phyloP scores from a whole-genome alignment of 495 filamentous ascomycete species.

The Penicillium crystallinum region DNA sequence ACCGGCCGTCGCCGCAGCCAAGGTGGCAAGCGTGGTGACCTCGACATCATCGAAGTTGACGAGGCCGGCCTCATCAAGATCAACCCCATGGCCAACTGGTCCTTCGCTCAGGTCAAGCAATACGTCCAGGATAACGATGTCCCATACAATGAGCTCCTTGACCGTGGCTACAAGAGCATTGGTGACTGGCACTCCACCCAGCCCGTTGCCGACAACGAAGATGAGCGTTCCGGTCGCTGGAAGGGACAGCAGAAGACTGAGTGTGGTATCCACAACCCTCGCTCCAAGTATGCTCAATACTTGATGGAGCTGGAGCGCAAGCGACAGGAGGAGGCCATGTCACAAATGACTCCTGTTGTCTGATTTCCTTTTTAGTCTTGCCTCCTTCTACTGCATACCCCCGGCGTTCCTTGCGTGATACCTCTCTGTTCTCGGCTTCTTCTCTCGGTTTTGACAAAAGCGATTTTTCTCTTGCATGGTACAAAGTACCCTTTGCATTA shows the following conservation, averaged over 20 bases:
- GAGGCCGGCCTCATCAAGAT: slow-evolving; percentile 93
- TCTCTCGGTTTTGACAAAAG: slow-evolving; percentile 1
- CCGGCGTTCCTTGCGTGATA: slow-evolving; percentile 22
- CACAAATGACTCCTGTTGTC: slow-evolving; percentile 29
- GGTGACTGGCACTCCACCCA: slow-evolving; percentile 97
- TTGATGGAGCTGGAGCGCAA: slow-evolving; percentile 68
- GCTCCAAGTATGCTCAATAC: slow-evolving; percentile 84
- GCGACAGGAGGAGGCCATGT: slow-evolving; percentile 58
- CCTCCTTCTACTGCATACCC: slow-evolving; percentile 15
- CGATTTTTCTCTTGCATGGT: slow-evolving; percentile 6
- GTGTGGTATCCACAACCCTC: slow-evolving; percentile 97
- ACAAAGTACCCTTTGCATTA: slow-evolving; percentile 1
- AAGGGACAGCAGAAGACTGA: slow-evolving; percentile 93
- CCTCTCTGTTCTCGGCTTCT: slow-evolving; percentile 8
- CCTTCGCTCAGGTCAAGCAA: slow-evolving; percentile 78
- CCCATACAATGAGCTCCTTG: slow-evolving; percentile 87
- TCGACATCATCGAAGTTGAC: slow-evolving; percentile 88
- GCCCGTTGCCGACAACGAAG: slow-evolving; percentile 83
- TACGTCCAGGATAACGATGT: slow-evolving; percentile 84
- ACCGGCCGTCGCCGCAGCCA: slow-evolving; percentile 93
- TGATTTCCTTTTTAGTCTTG: slow-evolving; percentile 2
- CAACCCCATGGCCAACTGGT: slow-evolving; percentile 97
- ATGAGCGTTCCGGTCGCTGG: slow-evolving; percentile 96
- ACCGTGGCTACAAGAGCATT: slow-evolving; percentile 91
- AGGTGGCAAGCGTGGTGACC: slow-evolving; percentile 83